These are phyloP conservation scores for Excoecaria cochinchinensis DNA, from an alignment of 345 rosid genomes.

Conservation along the genomic window DNA sequence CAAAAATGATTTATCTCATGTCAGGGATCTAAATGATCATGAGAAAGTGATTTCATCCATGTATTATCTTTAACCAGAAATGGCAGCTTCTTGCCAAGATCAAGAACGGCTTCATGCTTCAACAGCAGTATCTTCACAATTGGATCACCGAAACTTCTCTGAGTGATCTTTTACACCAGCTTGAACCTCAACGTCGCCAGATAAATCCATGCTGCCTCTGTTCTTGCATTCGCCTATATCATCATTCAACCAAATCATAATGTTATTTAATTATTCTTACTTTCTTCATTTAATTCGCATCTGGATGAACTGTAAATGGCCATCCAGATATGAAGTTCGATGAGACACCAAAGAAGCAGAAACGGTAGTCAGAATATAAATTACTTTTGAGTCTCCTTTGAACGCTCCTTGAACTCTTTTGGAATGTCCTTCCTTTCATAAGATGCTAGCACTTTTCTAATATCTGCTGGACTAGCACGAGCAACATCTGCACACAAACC, in stretches of 20 bases:
- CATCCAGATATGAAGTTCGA: conserved; percentile 2
- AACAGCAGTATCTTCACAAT: background rate
- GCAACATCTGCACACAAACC: conserved; percentile 65
- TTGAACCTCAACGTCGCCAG: conserved; percentile 49
- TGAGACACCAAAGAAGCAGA: background rate
- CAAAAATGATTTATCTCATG: background rate
- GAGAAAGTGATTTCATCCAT: conserved; percentile 8
- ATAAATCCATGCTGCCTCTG: conserved; percentile 65
- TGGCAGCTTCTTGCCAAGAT: background rate
- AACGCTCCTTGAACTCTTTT: conserved; percentile 84
- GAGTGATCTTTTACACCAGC: background rate
- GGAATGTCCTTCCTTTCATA: conserved; percentile 75
- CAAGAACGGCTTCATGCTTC: background rate
- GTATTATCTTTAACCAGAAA: background rate
- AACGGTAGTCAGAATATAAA: background rate
- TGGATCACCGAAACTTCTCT: background rate
- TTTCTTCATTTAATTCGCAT: background rate
- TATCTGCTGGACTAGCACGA: conserved; percentile 75
- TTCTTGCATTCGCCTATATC: conserved; percentile 75
- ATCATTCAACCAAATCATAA: conserved; percentile 11
- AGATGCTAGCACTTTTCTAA: conserved; percentile 67
- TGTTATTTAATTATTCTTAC: background rate
- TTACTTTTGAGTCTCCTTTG: conserved; percentile 76
- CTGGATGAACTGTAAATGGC: background rate
- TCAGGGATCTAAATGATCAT: background rate